These are phyloP conservation scores for Spizellomyces punctatus DNA, from an alignment of 192 early-diverging fungal genomes.

Conservation along the genomic window DNA sequence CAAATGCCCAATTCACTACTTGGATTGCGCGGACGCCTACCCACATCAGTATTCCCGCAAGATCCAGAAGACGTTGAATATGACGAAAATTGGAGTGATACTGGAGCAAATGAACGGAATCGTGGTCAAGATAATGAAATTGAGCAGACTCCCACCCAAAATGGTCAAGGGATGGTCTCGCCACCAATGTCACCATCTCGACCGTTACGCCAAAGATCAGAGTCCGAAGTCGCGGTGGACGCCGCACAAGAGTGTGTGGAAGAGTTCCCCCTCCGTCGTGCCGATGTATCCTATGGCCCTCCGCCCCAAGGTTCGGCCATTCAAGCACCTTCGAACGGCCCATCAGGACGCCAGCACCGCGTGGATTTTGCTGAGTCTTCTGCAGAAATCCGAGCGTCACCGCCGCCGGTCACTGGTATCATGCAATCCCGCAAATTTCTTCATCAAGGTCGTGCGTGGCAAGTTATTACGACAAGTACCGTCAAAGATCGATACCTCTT, in stretches of 20 bases:
- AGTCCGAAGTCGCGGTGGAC: slow-evolving; percentile 1
- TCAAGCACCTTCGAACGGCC: too few relatives aligned
- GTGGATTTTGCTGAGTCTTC: too few relatives aligned
- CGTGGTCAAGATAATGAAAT: too few relatives aligned
- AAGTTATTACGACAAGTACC: slow-evolving; percentile 66
- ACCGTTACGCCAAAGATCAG: background rate
- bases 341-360: too few relatives aligned
- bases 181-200: slow-evolving; percentile 11
- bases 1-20: too few relatives aligned
- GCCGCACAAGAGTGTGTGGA: too few relatives aligned
- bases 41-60: background rate
- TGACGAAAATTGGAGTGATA: background rate
- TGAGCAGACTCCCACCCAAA: background rate
- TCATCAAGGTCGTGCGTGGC: slow-evolving; percentile 60
- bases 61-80: slow-evolving; percentile 11
- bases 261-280: too few relatives aligned
- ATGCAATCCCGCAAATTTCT: slow-evolving; percentile 37
- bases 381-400: too few relatives aligned
- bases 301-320: too few relatives aligned
- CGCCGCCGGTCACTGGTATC: too few relatives aligned
- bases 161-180: slow-evolving; percentile 9
- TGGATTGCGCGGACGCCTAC: background rate
- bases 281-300: too few relatives aligned
- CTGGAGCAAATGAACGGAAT: too few relatives aligned
- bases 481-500: slow-evolving; percentile 72